Evolutionary conservation across 148 eudicot genomes (phyloP).

Genomic region (Vaccinium myrtillus): DNA sequence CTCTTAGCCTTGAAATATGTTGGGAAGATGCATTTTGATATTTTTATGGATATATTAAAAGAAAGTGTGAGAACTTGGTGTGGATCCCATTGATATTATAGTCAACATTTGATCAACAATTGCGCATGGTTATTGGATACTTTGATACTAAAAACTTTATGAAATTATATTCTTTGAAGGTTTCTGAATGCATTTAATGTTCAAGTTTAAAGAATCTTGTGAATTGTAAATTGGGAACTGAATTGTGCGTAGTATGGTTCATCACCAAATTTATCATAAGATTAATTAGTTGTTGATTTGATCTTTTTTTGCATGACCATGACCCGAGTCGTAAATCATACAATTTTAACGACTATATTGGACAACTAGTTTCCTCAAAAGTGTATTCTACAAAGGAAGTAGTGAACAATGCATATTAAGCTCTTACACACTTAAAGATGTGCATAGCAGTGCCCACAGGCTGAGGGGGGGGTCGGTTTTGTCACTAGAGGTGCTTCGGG

Average conservation of each 20-base stretch:
- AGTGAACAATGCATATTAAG: not conserved
- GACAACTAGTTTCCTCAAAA: not conserved
- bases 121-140: not conserved
- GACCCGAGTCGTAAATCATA: too few species aligned
- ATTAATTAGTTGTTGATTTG: too few species aligned
- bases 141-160: not conserved
- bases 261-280: not conserved
- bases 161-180: not conserved
- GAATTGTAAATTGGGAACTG: not conserved
- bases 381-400: not conserved
- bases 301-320: too few species aligned
- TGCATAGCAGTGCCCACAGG: not conserved
- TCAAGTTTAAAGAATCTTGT: not conserved
- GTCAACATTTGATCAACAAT: not conserved
- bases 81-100: not conserved
- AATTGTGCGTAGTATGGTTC: not conserved
- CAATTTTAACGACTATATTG: too few species aligned
- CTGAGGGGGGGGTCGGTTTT: not conserved
- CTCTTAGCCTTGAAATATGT: not conserved
- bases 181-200: not conserved
- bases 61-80: not conserved
- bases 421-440: not conserved
- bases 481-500: too few species aligned
- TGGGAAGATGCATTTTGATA: not conserved
- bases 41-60: not conserved